Conservation (phyloP, 2,329 filamentous ascomycete genomes). For the Lachnellula subtilissima region DNA sequence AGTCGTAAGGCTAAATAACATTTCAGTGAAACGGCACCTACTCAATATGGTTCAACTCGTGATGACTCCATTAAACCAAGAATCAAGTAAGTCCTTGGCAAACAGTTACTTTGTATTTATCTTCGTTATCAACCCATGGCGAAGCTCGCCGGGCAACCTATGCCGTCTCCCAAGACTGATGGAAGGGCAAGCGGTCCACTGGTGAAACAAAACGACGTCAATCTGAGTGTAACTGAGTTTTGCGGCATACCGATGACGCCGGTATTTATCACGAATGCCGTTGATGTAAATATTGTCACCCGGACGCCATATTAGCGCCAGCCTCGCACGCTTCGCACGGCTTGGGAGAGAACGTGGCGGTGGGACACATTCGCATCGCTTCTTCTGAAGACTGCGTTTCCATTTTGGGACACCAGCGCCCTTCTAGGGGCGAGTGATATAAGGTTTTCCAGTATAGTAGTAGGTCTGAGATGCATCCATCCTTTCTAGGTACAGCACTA, state of each 20-base stretch:
- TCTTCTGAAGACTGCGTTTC: not conserved
- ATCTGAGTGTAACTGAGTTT: not conserved
- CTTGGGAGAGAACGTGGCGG: not conserved
- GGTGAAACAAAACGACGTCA: slow-evolving; percentile 15
- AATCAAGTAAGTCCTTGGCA: not conserved
- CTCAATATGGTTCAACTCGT: not conserved
- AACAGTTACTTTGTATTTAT: not conserved
- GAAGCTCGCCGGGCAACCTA: slow-evolving; percentile 1
- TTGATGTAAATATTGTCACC: not conserved
- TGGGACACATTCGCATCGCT: too few relatives aligned
- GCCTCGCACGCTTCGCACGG: not conserved
- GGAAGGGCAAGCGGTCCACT: slow-evolving; percentile 12
- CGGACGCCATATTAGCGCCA: not conserved
- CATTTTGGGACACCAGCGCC: not conserved
- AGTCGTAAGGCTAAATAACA: too few relatives aligned
- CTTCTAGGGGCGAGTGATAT: not conserved
- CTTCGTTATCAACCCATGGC: not conserved
- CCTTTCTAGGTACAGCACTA: not conserved
- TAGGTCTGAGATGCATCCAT: too few relatives aligned
- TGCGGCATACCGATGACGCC: too few relatives aligned
- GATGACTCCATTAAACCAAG: not conserved
- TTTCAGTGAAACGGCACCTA: not conserved
- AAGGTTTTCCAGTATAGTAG: too few relatives aligned
- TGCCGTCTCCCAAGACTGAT: not conserved
- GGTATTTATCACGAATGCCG: too few relatives aligned